Conservation (phyloP, 352 stramenopile species). For the Phytophthora pistaciae region DNA sequence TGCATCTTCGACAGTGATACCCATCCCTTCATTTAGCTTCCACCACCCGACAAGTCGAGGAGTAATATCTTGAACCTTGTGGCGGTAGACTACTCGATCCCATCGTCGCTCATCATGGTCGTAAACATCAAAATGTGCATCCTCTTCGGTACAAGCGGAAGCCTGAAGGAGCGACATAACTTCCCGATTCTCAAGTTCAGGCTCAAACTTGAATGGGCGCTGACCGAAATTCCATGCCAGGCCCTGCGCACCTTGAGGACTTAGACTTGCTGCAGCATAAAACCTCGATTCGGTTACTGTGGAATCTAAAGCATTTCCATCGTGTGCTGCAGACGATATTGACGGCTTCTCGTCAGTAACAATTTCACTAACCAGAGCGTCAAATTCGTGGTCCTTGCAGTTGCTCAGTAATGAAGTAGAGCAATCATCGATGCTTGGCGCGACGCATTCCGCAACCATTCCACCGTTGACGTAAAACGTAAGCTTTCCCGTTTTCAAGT, state of each 20-base stretch:
- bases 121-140: slow-evolving; percentile 69
- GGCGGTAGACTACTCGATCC: slow-evolving; percentile 66
- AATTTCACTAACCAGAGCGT: slow-evolving; percentile 61
- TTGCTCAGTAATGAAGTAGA: slow-evolving; percentile 3
- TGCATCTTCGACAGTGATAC: slow-evolving; percentile 47
- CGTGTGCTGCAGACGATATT: not conserved
- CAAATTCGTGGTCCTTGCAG: slow-evolving; percentile 39
- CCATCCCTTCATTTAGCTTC: slow-evolving; percentile 68
- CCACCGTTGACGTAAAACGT: slow-evolving; percentile 74
- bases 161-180: slow-evolving; percentile 53
- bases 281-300: slow-evolving; percentile 10
- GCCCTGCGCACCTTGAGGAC: slow-evolving; percentile 63
- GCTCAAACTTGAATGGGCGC: slow-evolving; percentile 58
- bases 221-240: slow-evolving; percentile 83
- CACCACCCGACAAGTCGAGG: slow-evolving; percentile 65
- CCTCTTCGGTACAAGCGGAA: slow-evolving; percentile 25
- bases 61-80: slow-evolving; percentile 65
- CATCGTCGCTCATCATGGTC: slow-evolving; percentile 59
- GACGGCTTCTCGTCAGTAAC: slow-evolving; percentile 18
- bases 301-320: not conserved
- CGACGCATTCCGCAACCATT: slow-evolving; percentile 26
- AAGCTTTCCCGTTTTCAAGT: slow-evolving; percentile 39
- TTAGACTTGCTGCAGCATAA: slow-evolving; percentile 52
- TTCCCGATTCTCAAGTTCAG: slow-evolving; percentile 16
- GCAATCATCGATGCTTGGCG: not conserved